phyloP scores from a whole-genome alignment of 805 yeast genomes.

The Yarrowia sp. region DNA sequence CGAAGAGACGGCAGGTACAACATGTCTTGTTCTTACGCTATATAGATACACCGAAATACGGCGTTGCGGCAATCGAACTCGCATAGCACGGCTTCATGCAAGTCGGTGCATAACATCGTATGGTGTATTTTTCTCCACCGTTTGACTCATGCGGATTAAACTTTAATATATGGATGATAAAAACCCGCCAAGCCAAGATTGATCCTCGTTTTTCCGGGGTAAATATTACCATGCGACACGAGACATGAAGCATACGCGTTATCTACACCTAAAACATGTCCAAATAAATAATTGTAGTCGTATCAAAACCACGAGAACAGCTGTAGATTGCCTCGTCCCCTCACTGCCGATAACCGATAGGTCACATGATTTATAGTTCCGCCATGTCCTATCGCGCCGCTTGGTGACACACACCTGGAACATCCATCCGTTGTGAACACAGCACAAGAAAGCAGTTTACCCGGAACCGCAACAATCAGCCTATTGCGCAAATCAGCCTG shows the following conservation, averaged over 20 bases:
- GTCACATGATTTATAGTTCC: background rate
- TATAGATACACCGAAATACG: no score
- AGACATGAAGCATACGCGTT: no score
- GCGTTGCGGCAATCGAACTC: no score
- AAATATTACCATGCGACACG: background rate
- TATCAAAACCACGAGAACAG: no score
- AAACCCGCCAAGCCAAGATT: background rate
- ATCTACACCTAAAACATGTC: no score
- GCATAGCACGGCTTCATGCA: background rate
- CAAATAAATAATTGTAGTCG: no score
- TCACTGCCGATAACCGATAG: background rate
- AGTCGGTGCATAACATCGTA: background rate
- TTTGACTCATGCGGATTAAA: background rate
- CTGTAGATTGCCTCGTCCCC: background rate
- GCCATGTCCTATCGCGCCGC: background rate
- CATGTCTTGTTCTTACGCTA: no score
- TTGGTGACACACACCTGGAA: no score
- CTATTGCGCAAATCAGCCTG: no score
- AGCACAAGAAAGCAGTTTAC: background rate
- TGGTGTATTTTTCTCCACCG: background rate
- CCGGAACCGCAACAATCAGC: background rate
- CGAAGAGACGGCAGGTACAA: no score
- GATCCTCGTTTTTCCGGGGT: conserved; percentile 21
- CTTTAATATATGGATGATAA: background rate
- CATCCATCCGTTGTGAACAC: background rate